Evolutionary conservation across 2,329 filamentous ascomycete species (phyloP), one percentile per base, ranked within the genome.

Genomic region (Alternaria sp.): DNA sequence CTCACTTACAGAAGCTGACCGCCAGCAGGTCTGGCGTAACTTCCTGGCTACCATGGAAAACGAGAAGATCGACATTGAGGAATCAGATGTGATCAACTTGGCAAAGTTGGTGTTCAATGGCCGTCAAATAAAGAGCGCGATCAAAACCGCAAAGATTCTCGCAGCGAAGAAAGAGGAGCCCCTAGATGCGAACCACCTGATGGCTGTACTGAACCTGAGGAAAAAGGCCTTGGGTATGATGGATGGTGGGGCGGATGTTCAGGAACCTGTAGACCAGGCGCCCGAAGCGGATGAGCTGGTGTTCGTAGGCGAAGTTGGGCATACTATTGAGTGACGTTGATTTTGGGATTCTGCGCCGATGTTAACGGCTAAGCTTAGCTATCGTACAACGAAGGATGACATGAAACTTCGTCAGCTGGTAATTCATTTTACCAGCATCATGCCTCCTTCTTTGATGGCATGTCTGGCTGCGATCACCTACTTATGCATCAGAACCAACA

Each of bases 1-100:
- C 18, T 32, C 42, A 5, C 84, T 26, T 80, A 83, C 65, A 79
- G 83, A 64, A 4, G 60, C 68, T 1, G 75, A 75, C 7, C 72
- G 80, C 5, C 71, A 75, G 32, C 36, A 49, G 38, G 42, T 61
- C 32, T 61, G 53, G 53, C 38, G 34, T 36, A 61, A 61, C 47
- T 61, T 61, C 42, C 12, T 61, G 14, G 26, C 39, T 18, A 67
- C 56, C 3, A 51, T 67, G 20, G 54, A 60, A 34, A 51, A 55
- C 12, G 47, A 57, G 14, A 41, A 51, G 9, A 32, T 52, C 5
- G 47, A 53, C 22, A 14, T 61, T 16, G 16, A 32, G 11, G 58
- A 61, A 42, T 6, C 38, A 20, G 53, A 58, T 9, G 22, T 61
- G n/a, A 8, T 16, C 5, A 42, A 12, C 9, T 38, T 61, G 7